These are phyloP conservation scores for Paramecium octaurelia DNA, from an alignment of 73 alveolate species.

Conservation along the genomic window DNA sequence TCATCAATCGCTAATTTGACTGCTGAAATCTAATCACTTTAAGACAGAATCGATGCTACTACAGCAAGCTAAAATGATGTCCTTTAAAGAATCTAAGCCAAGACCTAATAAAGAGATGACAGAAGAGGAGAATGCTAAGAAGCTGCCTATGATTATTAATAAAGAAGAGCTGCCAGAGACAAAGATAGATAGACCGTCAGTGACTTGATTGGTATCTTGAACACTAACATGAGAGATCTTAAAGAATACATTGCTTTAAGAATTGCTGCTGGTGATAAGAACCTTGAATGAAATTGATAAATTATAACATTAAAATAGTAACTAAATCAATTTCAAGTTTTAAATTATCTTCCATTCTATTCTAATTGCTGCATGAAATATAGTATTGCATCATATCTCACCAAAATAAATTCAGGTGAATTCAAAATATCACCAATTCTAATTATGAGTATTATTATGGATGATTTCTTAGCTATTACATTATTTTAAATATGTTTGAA, in stretches of 20 bases:
- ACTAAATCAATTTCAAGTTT: conserved; percentile 31
- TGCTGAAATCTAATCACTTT: conserved; percentile 53
- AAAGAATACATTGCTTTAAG: conserved; percentile 46
- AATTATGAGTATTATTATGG: too few species aligned
- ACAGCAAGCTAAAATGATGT: not conserved
- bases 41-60: conserved; percentile 43
- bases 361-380: conserved; percentile 35
- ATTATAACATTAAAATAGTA: not conserved
- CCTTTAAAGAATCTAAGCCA: conserved; percentile 42
- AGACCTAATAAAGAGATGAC: conserved; percentile 59
- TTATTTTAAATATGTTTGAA: too few species aligned
- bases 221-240: conserved; percentile 37
- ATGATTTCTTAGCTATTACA: too few species aligned
- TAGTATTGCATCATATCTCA: conserved; percentile 43
- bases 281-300: conserved; percentile 1
- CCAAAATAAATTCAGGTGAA: conserved; percentile 22
- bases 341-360: conserved; percentile 50
- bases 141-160: conserved; percentile 56
- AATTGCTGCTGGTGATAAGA: conserved; percentile 48
- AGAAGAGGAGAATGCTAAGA: conserved; percentile 62
- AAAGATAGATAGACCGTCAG: conserved; percentile 1
- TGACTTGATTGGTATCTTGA: conserved; percentile 19
- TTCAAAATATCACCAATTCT: too few species aligned
- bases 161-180: conserved; percentile 59
- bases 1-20: conserved; percentile 49